Evolutionary conservation across 1,284 basidiomycete genomes (phyloP).

Genomic region (Ustilago trichophora): DNA sequence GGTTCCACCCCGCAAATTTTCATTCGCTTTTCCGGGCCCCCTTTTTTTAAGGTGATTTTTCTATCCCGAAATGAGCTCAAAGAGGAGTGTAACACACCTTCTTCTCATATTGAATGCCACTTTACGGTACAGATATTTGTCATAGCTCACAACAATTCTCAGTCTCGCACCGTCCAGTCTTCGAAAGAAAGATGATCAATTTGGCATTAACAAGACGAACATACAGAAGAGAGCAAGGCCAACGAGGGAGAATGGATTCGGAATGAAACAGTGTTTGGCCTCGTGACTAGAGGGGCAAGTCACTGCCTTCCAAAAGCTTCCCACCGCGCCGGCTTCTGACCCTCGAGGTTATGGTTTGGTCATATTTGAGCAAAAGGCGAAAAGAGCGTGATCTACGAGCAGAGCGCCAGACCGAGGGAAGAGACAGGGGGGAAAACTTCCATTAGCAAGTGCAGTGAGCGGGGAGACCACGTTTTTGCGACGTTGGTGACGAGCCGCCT

Average conservation of each 20-base stretch:
- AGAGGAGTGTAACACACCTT: no score
- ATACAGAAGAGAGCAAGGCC: background rate
- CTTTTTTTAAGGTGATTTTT: background rate
- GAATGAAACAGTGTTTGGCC: constrained; percentile 11
- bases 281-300: constrained; percentile 34
- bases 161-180: no score
- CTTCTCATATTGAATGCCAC: no score
- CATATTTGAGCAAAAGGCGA: background rate
- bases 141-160: no score
- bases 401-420: background rate
- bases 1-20: background rate
- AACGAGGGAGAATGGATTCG: background rate
- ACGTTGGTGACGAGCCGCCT: background rate
- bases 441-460: constrained; percentile 19
- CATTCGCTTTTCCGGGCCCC: background rate
- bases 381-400: constrained; percentile 18
- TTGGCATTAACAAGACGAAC: no score
- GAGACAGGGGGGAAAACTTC: constrained; percentile 6
- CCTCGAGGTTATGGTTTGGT: background rate
- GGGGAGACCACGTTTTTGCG: constrained; percentile 5
- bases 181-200: no score
- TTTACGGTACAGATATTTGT: no score
- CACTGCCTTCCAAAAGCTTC: background rate
- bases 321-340: background rate
- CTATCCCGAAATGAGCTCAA: no score